Conservation (phyloP, 345 rosid species). For the Dovyalis caffra region DNA sequence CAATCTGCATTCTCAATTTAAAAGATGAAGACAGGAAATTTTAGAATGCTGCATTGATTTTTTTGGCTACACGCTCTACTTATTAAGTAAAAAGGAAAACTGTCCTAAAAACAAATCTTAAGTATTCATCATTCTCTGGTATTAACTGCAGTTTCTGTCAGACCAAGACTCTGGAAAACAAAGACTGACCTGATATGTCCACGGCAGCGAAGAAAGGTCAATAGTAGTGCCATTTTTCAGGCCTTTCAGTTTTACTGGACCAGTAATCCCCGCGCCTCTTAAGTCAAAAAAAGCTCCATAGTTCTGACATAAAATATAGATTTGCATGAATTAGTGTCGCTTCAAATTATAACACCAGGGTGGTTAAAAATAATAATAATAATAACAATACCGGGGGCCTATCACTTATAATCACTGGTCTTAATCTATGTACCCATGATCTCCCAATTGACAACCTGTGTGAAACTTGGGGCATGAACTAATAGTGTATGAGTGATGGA, state of each 20-base stretch:
- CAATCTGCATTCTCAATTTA: slow-evolving; percentile 45
- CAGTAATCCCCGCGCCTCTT: slow-evolving; percentile 80
- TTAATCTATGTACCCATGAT: too few species aligned
- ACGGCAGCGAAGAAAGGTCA: slow-evolving; percentile 66
- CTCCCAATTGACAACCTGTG: not conserved
- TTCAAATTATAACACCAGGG: too few species aligned
- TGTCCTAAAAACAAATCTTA: not conserved
- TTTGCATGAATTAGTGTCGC: slow-evolving; percentile 5
- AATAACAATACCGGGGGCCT: too few species aligned
- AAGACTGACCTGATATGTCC: slow-evolving; percentile 84
- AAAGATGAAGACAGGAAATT: slow-evolving; percentile 1
- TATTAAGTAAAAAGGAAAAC: not conserved
- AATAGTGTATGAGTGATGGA: not conserved
- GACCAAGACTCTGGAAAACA: not conserved
- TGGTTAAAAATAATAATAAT: too few species aligned
- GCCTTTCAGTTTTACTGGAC: slow-evolving; percentile 75
- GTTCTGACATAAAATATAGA: slow-evolving; percentile 47
- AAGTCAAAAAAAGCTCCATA: slow-evolving; percentile 84
- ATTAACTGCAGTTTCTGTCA: not conserved
- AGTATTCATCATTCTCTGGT: slow-evolving; percentile 2
- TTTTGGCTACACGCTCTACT: not conserved
- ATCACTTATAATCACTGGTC: too few species aligned
- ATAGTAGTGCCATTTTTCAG: slow-evolving; percentile 46
- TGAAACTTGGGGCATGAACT: not conserved
- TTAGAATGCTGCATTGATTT: not conserved